Percentiles rank a stretch among this genome's conserved stretches.
Evolutionary conservation across 139 green algal species (phyloP).

Genomic region (Coccomyxa sp.): DNA sequence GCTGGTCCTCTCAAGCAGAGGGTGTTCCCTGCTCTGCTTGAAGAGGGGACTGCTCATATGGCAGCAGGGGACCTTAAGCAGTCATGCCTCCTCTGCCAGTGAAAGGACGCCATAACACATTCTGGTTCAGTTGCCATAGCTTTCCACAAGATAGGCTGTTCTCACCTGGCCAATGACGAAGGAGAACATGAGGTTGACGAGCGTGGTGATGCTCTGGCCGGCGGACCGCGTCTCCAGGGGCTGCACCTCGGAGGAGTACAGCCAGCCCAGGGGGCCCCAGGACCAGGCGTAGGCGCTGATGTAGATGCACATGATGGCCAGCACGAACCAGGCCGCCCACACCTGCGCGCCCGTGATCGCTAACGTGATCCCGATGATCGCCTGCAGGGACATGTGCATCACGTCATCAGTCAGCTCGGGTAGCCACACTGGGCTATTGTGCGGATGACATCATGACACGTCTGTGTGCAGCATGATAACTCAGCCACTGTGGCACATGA

Average conservation of each 20-base stretch:
- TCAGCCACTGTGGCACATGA: too few species aligned
- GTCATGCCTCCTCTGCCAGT: too few species aligned
- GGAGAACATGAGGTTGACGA: constrained; percentile 56
- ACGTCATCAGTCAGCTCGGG: too few species aligned
- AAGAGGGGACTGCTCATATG: too few species aligned
- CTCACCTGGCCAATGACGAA: constrained; percentile 66
- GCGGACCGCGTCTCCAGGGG: constrained; percentile 44
- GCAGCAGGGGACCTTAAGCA: too few species aligned
- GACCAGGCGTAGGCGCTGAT: constrained; percentile 58
- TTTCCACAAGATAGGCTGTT: too few species aligned
- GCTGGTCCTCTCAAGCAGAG: too few species aligned
- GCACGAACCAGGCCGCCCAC: constrained; percentile 11
- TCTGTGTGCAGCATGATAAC: too few species aligned
- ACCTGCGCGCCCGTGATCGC: not conserved
- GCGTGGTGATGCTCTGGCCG: constrained; percentile 40
- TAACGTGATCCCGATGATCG: not conserved
- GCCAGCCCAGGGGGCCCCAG: constrained; percentile 69
- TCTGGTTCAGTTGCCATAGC: constrained; percentile 14
- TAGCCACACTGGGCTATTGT: too few species aligned
- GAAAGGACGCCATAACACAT: too few species aligned
- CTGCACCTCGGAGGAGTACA: constrained; percentile 57
- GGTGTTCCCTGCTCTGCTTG: too few species aligned
- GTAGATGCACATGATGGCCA: constrained; percentile 35
- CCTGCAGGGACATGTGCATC: not conserved
- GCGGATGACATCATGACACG: too few species aligned